Conservation (phyloP, 2,329 filamentous ascomycete genomes). For the Penicillium sp. region DNA sequence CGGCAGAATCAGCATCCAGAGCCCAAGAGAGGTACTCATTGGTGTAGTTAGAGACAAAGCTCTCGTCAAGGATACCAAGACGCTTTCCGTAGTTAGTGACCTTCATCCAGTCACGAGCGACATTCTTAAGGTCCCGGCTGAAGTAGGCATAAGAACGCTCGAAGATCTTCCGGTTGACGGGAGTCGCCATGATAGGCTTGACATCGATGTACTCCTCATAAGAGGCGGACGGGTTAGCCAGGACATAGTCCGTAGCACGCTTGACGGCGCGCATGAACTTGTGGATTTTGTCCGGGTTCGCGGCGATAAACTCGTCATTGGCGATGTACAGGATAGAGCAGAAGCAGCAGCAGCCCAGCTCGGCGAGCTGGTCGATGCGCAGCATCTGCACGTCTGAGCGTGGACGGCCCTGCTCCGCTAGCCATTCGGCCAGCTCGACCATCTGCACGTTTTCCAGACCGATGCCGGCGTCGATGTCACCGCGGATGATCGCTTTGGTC, state of each 20-base stretch:
- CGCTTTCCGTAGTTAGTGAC: constrained; percentile 72
- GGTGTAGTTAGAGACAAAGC: constrained; percentile 67
- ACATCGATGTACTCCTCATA: constrained; percentile 65
- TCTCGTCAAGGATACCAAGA: constrained; percentile 58
- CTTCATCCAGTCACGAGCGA: constrained; percentile 68
- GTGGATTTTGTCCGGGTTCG: constrained; percentile 59
- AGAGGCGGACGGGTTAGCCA: constrained; percentile 56
- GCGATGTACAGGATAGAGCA: constrained; percentile 75
- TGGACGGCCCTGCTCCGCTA: constrained; percentile 56
- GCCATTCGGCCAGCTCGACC: constrained; percentile 75
- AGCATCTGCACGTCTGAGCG: constrained; percentile 70
- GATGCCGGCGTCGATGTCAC: constrained; percentile 67
- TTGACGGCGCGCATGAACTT: constrained; percentile 69
- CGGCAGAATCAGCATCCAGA: constrained; percentile 58
- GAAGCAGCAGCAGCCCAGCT: constrained; percentile 78
- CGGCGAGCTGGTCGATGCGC: constrained; percentile 71
- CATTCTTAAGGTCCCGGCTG: constrained; percentile 67
- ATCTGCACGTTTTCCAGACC: constrained; percentile 78
- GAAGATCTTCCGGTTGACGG: constrained; percentile 71
- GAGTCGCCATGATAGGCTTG: constrained; percentile 63
- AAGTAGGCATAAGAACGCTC: constrained; percentile 74
- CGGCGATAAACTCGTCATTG: constrained; percentile 63
- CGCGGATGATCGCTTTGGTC: constrained; percentile 66
- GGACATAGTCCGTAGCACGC: constrained; percentile 65
- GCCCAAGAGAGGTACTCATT: constrained; percentile 64